Evolutionary conservation across 805 yeast genomes (phyloP), one percentile per base, ranked within the genome.

Genomic region (Sungouiella blattae): DNA sequence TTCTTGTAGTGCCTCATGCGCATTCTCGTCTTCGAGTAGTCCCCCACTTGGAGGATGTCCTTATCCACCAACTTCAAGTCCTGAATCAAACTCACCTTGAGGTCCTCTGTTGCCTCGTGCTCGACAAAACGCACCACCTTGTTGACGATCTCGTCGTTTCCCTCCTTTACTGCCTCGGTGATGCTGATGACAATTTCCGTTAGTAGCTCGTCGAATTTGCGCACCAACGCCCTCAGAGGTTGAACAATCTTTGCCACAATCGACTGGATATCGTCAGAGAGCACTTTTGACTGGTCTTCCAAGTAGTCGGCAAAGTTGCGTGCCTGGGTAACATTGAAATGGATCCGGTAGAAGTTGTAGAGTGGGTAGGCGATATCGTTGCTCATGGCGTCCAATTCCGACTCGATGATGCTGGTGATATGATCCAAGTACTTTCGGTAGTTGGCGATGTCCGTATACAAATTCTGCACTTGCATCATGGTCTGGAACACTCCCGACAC

Each of bases 301-400:
- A 89, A 71, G 53, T 82, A 84, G 45, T 91, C 97, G 44, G 73
- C 77, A 46, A 89, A 78, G 57, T 87, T 91, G 34, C 94, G 70
- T 13, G 87, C 75, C 50, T 74, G 74, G 30, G 80, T 81, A 39
- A 91, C 68, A 41, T 73, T 66, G 55, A 71, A 85, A 58, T 91
- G 98, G 9, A 84, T 77, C 16, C 69, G 53, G 32, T 87, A 64
- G 18, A 91, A 59, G 43, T 75, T 71, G 6, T 78, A 74, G 50
- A 82, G 63, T 6, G 67, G 58, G 38, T 67, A 66, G n/a, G 50
- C 43, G 15, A 67, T 54, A 34, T 61, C 64, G 8, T 55, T 49
- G 26, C 38, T 37, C 14, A 47, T 43, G n/a, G 74, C 58, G 14
- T 56, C 57, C 12, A 52, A 50, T 40, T 67, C 73, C 5, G 47